Evolutionary conservation across 106 monocot species (phyloP), one percentile per base, ranked within the genome.

Genomic region (Dioscorea zingiberensis): DNA sequence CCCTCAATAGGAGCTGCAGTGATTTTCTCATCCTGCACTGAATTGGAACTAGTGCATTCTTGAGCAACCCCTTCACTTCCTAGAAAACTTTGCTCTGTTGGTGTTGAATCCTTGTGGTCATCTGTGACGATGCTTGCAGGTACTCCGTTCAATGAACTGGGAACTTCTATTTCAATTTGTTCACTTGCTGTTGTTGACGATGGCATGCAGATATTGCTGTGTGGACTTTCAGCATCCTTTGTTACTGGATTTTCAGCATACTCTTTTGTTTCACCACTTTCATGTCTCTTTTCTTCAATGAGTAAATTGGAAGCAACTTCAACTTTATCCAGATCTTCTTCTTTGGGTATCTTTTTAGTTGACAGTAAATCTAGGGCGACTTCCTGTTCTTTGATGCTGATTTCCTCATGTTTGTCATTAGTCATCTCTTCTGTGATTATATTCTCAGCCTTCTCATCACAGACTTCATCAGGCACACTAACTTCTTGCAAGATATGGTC

Each of bases 231-330:
- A 27, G 6, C 38, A 38, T 38, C 38, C 38, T 38, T 38, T 38
- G 1, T 10, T 38, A 6, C 4, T 38, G 38, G 38, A 0, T 38
- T 38, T 38, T 38, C 38, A 38, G 6, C 38, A 38, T 38, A 6
- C 10, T 1, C 38, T 0, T 62, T 70, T 44, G 66, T 25, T 63
- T 61, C 19, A 24, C 16, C 57, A 24, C 30, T 13, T 61, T 71
- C 74, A 72, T 54, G 27, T 44, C 44, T 59, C 22, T 58, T 29
- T 72, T 72, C 71, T 62, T 54, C 38, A 44, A 55, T 28, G 9
- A 60, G 54, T 38, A 25, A 14, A 18, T 74, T 44, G 8, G 44
- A 26, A 58, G 18, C 23, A 21, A 44, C 46, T 60, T 66, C 46
- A 63, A 48, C 9, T 30, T 48, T 69, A 2, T 68, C 63, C 1